phyloP scores from a whole-genome alignment of 2,329 filamentous ascomycete species.

The Rachicladosporium sp. region DNA sequence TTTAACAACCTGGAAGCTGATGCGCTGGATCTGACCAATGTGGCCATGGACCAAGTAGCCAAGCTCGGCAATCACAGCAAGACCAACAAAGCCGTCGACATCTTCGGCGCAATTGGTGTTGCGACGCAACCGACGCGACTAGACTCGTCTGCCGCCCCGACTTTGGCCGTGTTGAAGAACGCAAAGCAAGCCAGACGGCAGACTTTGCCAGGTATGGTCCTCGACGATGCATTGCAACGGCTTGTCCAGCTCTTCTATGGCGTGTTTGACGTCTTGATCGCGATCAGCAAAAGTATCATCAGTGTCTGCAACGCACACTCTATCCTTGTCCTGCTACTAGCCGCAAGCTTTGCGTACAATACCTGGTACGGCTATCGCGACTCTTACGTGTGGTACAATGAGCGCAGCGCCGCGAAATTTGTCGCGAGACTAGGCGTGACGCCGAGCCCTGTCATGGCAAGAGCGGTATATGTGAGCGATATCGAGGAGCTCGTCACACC shows the following conservation, averaged over 20 bases:
- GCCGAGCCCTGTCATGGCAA: conserved; percentile 70
- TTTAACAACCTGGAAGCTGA: conserved; percentile 62
- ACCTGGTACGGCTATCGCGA: conserved; percentile 62
- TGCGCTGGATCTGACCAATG: conserved; percentile 61
- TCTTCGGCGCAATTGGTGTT: conserved; percentile 64
- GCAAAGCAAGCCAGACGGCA: conserved; percentile 6
- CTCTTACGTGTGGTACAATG: conserved; percentile 69
- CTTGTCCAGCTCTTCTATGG: conserved; percentile 15
- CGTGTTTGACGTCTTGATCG: conserved; percentile 32
- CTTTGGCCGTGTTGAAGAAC: conserved; percentile 4
- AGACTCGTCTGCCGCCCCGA: conserved; percentile 6
- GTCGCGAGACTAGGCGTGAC: conserved; percentile 71
- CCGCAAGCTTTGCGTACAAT: conserved; percentile 60
- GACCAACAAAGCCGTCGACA: conserved; percentile 65
- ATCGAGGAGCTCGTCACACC: conserved; percentile 49
- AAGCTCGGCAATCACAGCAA: conserved; percentile 60
- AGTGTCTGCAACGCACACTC: conserved; percentile 46
- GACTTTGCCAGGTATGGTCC: conserved; percentile 17
- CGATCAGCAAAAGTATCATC: conserved; percentile 17
- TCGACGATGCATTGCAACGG: conserved; percentile 18
- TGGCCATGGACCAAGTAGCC: conserved; percentile 65
- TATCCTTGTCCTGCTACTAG: conserved; percentile 57
- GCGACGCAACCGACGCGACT: conserved; percentile 48
- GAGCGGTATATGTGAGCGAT: conserved; percentile 71
- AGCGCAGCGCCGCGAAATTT: conserved; percentile 66